Conservation (phyloP, 1,139 yeast genomes). For the Saccharomyces hybrid region DNA sequence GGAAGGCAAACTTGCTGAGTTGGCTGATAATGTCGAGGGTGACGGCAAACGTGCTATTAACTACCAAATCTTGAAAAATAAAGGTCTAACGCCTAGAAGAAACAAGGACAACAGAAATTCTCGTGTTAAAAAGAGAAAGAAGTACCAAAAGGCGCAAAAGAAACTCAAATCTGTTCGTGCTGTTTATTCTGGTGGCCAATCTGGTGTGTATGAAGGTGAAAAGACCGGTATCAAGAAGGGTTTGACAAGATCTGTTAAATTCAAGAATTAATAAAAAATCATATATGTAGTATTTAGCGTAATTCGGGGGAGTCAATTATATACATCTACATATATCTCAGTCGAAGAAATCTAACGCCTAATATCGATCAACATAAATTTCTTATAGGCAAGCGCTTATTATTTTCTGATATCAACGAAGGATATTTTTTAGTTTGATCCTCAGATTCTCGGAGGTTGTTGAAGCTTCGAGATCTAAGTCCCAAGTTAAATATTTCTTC, state of each 20-base stretch:
- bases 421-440: conserved; percentile 7
- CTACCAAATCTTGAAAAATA: conserved; percentile 88
- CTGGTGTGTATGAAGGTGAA: conserved; percentile 89
- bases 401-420: not conserved
- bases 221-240: conserved; percentile 96
- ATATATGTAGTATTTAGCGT: not conserved
- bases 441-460: conserved; percentile 6
- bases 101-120: conserved; percentile 92
- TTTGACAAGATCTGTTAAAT: conserved; percentile 75
- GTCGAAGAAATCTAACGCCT: not conserved
- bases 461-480: conserved; percentile 19
- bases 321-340: not conserved
- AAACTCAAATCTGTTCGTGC: conserved; percentile 85
- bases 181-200: conserved; percentile 64
- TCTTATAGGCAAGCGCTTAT: not conserved
- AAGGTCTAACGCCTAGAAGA: conserved; percentile 89
- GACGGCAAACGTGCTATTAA: conserved; percentile 92
- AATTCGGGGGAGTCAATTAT: not conserved
- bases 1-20: conserved; percentile 73
- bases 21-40: conserved; percentile 57
- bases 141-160: conserved; percentile 92
- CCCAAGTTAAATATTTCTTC: conserved; percentile 32
- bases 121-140: conserved; percentile 96
- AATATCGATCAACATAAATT: not conserved
- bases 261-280: conserved; percentile 30